These are phyloP conservation scores for Olyra latifolia DNA, from an alignment of 176 grass and related monocot genomes.

Conservation along the genomic window DNA sequence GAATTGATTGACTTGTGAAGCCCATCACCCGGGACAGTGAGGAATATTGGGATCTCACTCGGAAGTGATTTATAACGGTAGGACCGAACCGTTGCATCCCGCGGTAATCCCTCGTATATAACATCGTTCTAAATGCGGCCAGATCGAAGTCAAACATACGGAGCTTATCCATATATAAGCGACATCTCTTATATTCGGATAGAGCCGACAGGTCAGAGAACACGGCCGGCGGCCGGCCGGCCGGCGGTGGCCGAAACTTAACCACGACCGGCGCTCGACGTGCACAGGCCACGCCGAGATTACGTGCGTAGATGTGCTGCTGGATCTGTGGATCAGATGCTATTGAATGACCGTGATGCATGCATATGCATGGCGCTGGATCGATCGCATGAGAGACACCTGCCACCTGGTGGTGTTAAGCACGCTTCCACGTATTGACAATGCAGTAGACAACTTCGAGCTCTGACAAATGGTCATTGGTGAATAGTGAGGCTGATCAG, in stretches of 20 bases:
- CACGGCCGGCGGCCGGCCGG: neutral
- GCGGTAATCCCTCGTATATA: no score
- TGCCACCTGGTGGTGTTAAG: neutral
- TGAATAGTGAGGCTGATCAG: neutral
- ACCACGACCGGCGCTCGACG: neutral
- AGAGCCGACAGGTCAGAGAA: conserved; percentile 1
- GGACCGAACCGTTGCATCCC: no score
- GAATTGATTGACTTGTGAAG: no score
- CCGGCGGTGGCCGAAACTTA: neutral
- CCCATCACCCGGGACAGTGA: no score
- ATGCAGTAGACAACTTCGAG: neutral
- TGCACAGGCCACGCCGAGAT: no score
- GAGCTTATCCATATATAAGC: conserved; percentile 18
- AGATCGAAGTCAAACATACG: neutral
- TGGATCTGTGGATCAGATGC: conserved; percentile 24
- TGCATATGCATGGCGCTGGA: neutral
- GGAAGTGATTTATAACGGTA: no score
- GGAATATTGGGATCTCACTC: no score
- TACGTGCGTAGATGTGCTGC: neutral
- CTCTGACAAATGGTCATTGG: no score
- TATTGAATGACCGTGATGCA: conserved; percentile 6
- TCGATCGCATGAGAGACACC: neutral
- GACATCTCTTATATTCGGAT: neutral
- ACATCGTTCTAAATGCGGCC: neutral
- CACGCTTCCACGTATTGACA: neutral